phyloP scores from a whole-genome alignment of 352 stramenopile genomes.

The Globisporangium yorkense region DNA sequence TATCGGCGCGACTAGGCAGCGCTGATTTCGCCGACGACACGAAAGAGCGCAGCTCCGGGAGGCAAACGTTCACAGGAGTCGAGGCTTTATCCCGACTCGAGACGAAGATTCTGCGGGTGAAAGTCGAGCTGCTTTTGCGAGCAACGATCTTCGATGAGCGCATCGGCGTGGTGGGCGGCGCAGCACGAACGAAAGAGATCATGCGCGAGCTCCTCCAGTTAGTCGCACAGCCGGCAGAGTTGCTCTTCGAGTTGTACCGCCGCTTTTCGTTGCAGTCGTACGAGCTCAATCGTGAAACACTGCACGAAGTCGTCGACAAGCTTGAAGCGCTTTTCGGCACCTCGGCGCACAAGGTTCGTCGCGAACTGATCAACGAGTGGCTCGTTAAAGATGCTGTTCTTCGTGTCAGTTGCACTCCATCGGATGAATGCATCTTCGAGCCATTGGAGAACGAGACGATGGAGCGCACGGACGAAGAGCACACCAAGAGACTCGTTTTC shows the following conservation, averaged over 20 bases:
- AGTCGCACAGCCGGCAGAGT: conserved; percentile 24
- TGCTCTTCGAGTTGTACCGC: conserved; percentile 42
- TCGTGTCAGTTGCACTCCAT: conserved; percentile 3
- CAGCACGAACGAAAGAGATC: conserved; percentile 10
- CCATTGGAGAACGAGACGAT: conserved; percentile 23
- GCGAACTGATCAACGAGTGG: conserved; percentile 45
- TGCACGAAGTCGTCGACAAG: conserved; percentile 24
- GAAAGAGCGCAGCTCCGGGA: conserved; percentile 5
- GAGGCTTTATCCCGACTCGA: conserved; percentile 28
- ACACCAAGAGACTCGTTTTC: conserved; percentile 26
- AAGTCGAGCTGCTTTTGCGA: conserved; percentile 31
- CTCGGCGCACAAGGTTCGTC: conserved; percentile 17
- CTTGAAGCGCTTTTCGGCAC: conserved; percentile 27
- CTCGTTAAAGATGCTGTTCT: conserved; percentile 39
- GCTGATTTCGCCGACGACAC: not conserved
- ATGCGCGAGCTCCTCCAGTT: conserved; percentile 21
- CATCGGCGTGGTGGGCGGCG: conserved; percentile 6
- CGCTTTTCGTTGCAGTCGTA: conserved; percentile 32
- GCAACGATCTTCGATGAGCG: conserved; percentile 15
- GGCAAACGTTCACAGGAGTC: conserved; percentile 29
- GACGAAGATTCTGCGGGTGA: conserved; percentile 31
- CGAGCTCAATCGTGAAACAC: conserved; percentile 15
- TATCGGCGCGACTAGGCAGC: conserved; percentile 2
- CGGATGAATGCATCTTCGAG: conserved; percentile 24
- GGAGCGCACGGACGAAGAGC: conserved; percentile 26